phyloP scores from a whole-genome alignment of 2,329 filamentous ascomycete genomes.

The Sporothrix sp. region DNA sequence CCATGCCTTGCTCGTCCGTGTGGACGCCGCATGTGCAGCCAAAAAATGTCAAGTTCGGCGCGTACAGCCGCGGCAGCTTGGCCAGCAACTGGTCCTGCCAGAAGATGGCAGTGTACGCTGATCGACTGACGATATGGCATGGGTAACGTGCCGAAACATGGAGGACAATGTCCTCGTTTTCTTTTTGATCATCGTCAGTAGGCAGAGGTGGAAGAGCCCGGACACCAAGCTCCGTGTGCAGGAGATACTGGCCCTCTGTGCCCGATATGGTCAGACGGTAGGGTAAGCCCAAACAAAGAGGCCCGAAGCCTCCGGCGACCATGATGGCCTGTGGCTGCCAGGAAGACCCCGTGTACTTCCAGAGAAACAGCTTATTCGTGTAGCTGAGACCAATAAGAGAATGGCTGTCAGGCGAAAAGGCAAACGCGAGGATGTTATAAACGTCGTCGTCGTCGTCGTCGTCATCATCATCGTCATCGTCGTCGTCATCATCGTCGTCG shows the following conservation, averaged over 20 bases:
- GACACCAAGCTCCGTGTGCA: slow-evolving; percentile 7
- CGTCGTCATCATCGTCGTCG: neutral
- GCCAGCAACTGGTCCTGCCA: slow-evolving; percentile 4
- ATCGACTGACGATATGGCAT: neutral
- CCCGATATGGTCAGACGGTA: slow-evolving; percentile 2
- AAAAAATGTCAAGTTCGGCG: neutral
- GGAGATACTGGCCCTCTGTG: slow-evolving; percentile 3
- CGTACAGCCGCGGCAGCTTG: neutral
- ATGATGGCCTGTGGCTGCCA: slow-evolving; percentile 1
- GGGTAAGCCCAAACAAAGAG: neutral
- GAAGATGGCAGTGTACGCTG: slow-evolving; percentile 2
- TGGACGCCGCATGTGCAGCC: neutral
- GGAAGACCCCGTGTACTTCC: neutral
- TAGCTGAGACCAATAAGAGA: slow-evolving; percentile 2
- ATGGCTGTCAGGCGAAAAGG: slow-evolving; percentile 5
- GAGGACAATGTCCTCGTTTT: neutral
- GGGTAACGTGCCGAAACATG: neutral
- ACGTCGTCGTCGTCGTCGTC: neutral
- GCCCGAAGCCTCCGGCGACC: neutral
- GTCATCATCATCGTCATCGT: neutral
- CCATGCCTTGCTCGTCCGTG: slow-evolving; percentile 3
- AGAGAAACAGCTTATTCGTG: neutral
- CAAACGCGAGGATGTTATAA: neutral
- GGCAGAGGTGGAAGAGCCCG: neutral
- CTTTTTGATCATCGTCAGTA: neutral